These are phyloP conservation scores for Zymoseptoria ardabiliae DNA, from an alignment of 2,329 filamentous ascomycete genomes.

Conservation along the genomic window DNA sequence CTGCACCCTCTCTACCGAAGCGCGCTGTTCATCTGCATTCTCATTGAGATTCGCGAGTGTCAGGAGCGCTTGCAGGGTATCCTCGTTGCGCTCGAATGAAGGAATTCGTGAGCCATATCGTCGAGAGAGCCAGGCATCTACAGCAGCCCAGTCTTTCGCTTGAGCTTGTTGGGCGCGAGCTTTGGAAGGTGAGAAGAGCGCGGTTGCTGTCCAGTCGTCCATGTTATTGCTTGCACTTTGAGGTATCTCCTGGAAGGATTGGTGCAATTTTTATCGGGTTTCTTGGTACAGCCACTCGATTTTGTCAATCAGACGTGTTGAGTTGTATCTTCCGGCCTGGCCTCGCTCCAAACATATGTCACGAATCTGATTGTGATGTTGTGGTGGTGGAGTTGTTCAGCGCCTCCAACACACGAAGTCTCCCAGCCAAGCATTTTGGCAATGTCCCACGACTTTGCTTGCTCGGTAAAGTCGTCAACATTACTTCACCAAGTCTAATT, in stretches of 20 bases:
- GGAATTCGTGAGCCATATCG: conserved; percentile 62
- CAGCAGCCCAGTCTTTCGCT: conserved; percentile 83
- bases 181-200: conserved; percentile 55
- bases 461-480: neutral
- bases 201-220: conserved; percentile 31
- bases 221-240: conserved; percentile 16
- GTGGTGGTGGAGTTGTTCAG: neutral
- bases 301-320: no score
- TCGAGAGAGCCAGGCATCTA: conserved; percentile 73
- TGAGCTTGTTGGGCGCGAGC: conserved; percentile 69
- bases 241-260: neutral
- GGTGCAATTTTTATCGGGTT: neutral
- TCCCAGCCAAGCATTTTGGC: neutral
- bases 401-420: neutral
- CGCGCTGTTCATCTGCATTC: conserved; percentile 62
- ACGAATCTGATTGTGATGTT: neutral
- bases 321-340: no score
- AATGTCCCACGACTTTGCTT: neutral
- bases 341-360: neutral
- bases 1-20: conserved; percentile 52
- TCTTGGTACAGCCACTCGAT: neutral
- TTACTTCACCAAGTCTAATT: neutral
- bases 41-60: conserved; percentile 71
- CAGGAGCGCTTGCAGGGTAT: conserved; percentile 69
- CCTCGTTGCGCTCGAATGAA: conserved; percentile 75